Conservation (phyloP, 768 basidiomycete genomes). For the Lactarius trivialis region DNA sequence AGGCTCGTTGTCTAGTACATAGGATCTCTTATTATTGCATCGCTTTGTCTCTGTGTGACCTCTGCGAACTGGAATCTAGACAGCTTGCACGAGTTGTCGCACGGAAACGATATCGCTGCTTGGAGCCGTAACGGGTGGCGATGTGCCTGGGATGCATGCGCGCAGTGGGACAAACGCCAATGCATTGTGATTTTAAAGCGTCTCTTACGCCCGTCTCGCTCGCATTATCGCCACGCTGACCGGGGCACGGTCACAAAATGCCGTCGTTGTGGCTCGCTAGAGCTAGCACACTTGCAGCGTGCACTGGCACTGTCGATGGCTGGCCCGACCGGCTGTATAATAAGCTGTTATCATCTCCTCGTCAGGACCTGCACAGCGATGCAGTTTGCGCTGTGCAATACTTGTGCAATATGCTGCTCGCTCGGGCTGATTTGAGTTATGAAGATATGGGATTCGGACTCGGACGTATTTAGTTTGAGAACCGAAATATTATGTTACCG, state of each 20-base stretch:
- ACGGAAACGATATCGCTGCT: not conserved
- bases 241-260: not conserved
- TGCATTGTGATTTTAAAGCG: not conserved
- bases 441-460: too few relatives aligned
- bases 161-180: not conserved
- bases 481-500: too few relatives aligned
- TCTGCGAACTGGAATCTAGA: not conserved
- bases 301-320: too few relatives aligned
- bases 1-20: not conserved
- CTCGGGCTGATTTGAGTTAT: too few relatives aligned
- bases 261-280: not conserved
- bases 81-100: not conserved
- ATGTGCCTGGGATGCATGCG: not conserved
- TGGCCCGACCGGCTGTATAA: too few relatives aligned
- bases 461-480: too few relatives aligned
- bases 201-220: not conserved
- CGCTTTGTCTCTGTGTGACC: conserved; percentile 16
- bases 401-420: too few relatives aligned
- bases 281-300: too few relatives aligned
- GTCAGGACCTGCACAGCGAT: too few relatives aligned
- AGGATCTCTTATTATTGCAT: not conserved
- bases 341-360: too few relatives aligned
- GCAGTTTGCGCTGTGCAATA: too few relatives aligned
- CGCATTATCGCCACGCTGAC: not conserved
- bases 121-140: not conserved